Evolutionary conservation across 2,329 filamentous ascomycete genomes (phyloP).

Genomic region (Trichoderma aggressivum): DNA sequence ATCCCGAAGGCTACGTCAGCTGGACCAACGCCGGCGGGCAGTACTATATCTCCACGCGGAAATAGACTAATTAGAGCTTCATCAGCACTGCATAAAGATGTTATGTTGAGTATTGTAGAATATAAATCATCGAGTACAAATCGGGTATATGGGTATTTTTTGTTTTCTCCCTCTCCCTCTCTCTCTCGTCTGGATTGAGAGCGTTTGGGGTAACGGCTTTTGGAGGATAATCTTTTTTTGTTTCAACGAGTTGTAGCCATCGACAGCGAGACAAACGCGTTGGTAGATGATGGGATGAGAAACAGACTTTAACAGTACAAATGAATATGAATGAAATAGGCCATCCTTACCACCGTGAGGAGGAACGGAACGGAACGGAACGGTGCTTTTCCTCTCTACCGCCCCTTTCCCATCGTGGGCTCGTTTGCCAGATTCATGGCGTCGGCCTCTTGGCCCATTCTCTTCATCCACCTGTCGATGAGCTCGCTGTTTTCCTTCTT

Average conservation of each 20-base stretch:
- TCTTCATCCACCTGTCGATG: conserved; percentile 85
- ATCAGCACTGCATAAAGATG: conserved; percentile 28
- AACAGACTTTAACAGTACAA: conserved; percentile 1
- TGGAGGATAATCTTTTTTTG: conserved; percentile 6
- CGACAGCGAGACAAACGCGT: conserved; percentile 4
- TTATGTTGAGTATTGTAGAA: conserved; percentile 20
- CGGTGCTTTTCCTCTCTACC: conserved; percentile 21
- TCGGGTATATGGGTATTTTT: conserved; percentile 11
- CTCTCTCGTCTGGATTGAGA: background rate
- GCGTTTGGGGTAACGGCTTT: background rate
- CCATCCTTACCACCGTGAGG: conserved; percentile 10
- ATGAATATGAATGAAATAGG: conserved; percentile 6
- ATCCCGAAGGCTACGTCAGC: conserved; percentile 74
- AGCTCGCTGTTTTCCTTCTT: conserved; percentile 83
- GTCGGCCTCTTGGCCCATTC: conserved; percentile 81
- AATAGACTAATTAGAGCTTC: conserved; percentile 40
- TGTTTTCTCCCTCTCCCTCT: background rate
- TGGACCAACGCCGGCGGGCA: conserved; percentile 83
- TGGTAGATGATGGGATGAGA: background rate
- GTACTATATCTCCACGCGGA: conserved; percentile 86
- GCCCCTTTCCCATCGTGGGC: conserved; percentile 33
- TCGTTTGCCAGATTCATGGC: conserved; percentile 73
- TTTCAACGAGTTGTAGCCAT: conserved; percentile 7
- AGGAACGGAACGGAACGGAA: background rate
- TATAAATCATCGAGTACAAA: conserved; percentile 10